A percentile compares a stretch with the other conserved stretches of the same genome.
phyloP scores from a whole-genome alignment of 441 rosid species.

The Monsonia emarginata region DNA sequence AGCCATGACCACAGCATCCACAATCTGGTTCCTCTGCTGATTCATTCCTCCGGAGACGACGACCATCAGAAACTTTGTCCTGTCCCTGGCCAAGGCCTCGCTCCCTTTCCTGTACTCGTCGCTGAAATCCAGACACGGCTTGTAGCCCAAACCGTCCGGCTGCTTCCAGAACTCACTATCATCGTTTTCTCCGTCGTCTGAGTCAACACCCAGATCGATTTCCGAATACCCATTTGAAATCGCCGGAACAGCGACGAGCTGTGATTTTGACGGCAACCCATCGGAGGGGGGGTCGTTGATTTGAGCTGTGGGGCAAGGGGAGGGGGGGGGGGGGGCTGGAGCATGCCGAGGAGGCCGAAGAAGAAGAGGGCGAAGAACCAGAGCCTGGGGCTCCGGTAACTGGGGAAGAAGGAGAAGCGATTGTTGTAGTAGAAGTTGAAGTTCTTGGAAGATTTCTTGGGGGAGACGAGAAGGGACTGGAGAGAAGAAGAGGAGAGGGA shows the following conservation, averaged over 20 bases:
- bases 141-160: constrained; percentile 78
- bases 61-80: constrained; percentile 62
- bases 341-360: constrained; percentile 43
- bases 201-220: constrained; percentile 7
- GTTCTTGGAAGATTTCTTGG: constrained; percentile 34
- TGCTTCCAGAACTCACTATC: constrained; percentile 79
- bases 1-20: constrained; percentile 89
- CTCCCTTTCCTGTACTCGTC: constrained; percentile 40
- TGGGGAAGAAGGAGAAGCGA: background rate
- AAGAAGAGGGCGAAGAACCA: constrained; percentile 50
- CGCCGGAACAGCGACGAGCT: background rate
- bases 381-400: constrained; percentile 12
- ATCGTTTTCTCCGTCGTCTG: no score
- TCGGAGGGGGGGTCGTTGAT: constrained; percentile 10
- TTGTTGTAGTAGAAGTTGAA: constrained; percentile 8
- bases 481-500: constrained; percentile 51
- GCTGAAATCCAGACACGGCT: constrained; percentile 63
- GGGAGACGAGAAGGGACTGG: constrained; percentile 53
- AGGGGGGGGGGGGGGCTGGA: constrained; percentile 22
- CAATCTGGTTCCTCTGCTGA: constrained; percentile 97
- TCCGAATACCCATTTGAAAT: constrained; percentile 7
- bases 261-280: constrained; percentile 17
- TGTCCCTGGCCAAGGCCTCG: constrained; percentile 27
- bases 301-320: constrained; percentile 32
- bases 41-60: constrained; percentile 90